Conservation (phyloP, 2,329 filamentous ascomycete species). For the Cercospora janseana region DNA sequence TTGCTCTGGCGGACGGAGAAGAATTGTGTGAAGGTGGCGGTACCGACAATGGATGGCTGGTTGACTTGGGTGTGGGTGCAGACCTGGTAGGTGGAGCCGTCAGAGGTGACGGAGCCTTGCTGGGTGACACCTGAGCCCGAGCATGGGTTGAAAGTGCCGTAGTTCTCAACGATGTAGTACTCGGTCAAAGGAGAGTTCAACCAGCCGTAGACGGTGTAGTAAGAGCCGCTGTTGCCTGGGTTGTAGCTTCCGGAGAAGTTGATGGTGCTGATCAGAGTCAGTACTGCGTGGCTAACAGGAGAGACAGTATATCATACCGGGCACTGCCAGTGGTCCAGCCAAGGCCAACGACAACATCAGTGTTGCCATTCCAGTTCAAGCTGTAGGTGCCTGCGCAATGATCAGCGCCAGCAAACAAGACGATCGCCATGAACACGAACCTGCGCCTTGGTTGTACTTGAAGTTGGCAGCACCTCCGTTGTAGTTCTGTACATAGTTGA, state of each 20-base stretch:
- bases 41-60: slow-evolving; percentile 51
- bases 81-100: slow-evolving; percentile 55
- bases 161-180: slow-evolving; percentile 55
- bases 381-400: slow-evolving; percentile 46
- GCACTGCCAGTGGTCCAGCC: slow-evolving; percentile 48
- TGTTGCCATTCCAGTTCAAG: slow-evolving; percentile 44
- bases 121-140: slow-evolving; percentile 45
- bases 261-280: slow-evolving; percentile 21
- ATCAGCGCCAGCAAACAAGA: background rate
- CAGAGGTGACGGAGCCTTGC: slow-evolving; percentile 53
- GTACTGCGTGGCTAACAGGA: background rate
- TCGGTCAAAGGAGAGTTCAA: slow-evolving; percentile 53
- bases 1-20: slow-evolving; percentile 54
- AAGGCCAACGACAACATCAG: slow-evolving; percentile 57
- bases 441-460: slow-evolving; percentile 2
- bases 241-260: slow-evolving; percentile 24
- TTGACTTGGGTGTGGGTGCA: slow-evolving; percentile 49
- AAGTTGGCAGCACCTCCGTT: slow-evolving; percentile 4
- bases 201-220: slow-evolving; percentile 60
- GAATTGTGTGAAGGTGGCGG: slow-evolving; percentile 53
- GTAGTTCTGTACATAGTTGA: slow-evolving; percentile 5
- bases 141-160: slow-evolving; percentile 47
- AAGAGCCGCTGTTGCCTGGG: slow-evolving; percentile 42
- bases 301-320: background rate
- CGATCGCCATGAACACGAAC: background rate